A percentile compares a stretch with the other conserved stretches of the same genome.
Evolutionary conservation across 2,329 filamentous ascomycete genomes (phyloP).

Genomic region (Plenodomus biglobosus): DNA sequence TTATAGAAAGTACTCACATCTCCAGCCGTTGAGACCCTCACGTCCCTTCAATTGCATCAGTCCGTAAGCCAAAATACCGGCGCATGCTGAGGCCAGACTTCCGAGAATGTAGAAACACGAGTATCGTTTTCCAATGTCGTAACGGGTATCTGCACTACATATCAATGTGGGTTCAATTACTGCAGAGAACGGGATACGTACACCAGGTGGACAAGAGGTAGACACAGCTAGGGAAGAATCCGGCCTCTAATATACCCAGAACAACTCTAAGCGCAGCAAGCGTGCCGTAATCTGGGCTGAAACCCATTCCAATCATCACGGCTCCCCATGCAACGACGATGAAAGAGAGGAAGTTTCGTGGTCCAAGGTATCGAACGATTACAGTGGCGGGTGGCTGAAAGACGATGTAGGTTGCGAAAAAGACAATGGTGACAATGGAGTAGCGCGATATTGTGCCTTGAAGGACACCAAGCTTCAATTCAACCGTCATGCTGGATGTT

Average conservation of each 20-base stretch:
- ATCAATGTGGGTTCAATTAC: not conserved
- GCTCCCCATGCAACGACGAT: conserved; percentile 47
- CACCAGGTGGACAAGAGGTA: conserved; percentile 49
- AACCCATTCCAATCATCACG: conserved; percentile 50
- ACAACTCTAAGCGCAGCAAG: conserved; percentile 44
- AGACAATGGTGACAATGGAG: conserved; percentile 62
- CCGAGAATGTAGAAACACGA: conserved; percentile 70
- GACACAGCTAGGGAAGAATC: conserved; percentile 48
- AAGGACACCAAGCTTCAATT: conserved; percentile 36
- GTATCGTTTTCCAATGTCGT: conserved; percentile 70
- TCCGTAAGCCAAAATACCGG: conserved; percentile 70
- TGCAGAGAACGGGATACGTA: not conserved
- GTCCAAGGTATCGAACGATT: conserved; percentile 46
- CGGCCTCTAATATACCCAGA: conserved; percentile 47
- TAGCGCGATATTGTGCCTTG: conserved; percentile 38
- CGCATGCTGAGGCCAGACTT: conserved; percentile 65
- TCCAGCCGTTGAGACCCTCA: conserved; percentile 49
- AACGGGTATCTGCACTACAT: conserved; percentile 47
- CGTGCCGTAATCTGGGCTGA: conserved; percentile 39
- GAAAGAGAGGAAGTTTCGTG: conserved; percentile 38
- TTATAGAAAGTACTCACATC: conserved; percentile 33
- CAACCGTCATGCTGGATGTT: conserved; percentile 42
- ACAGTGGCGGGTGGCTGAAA: conserved; percentile 48
- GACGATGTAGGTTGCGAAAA: conserved; percentile 49
- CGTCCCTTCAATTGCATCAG: conserved; percentile 65